Evolutionary conservation across 345 rosid species (phyloP).

Genomic region (Eucalyptus guilfoylei): DNA sequence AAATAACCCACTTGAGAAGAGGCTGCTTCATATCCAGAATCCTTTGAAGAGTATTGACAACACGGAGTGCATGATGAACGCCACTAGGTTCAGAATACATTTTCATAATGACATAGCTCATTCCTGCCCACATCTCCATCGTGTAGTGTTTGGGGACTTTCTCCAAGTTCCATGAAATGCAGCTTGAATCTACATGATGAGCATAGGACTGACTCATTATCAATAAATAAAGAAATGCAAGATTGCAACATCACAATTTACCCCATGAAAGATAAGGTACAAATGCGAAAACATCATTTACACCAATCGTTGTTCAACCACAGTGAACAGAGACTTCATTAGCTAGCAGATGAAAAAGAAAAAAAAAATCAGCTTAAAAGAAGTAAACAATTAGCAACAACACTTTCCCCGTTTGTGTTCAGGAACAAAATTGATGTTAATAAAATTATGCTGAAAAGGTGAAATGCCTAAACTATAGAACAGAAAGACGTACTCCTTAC

Average conservation of each 20-base stretch:
- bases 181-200: not conserved
- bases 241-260: not conserved
- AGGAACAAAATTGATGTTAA: not conserved
- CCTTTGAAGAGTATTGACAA: no score
- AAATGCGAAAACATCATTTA: not conserved
- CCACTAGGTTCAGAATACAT: no score
- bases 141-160: no score
- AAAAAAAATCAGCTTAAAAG: not conserved
- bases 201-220: no score
- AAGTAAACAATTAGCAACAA: not conserved
- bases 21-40: no score
- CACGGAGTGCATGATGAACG: no score
- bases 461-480: not conserved
- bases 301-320: not conserved
- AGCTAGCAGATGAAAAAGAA: not conserved
- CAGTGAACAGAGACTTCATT: not conserved
- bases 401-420: not conserved
- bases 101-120: no score
- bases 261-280: not conserved
- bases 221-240: not conserved
- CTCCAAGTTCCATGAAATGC: not conserved
- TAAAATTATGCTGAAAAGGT: not conserved
- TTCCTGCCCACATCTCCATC: no score
- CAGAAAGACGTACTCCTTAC: not conserved
- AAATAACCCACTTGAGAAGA: no score